These are phyloP conservation scores for Septoria petroselini DNA, from an alignment of 2,329 filamentous ascomycete species.

Conservation along the genomic window DNA sequence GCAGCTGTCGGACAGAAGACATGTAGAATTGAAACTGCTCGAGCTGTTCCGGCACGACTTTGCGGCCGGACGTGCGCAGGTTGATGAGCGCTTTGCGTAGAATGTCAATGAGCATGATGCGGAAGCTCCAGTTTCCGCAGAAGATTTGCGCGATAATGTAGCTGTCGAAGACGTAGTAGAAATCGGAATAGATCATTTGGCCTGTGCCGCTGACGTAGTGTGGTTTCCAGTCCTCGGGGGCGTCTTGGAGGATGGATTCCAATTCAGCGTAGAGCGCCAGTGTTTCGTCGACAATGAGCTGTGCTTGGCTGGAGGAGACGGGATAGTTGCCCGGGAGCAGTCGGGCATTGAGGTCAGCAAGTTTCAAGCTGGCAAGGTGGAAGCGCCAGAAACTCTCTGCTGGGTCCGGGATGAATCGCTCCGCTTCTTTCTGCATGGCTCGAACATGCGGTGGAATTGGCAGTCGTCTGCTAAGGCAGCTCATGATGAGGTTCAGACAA, in stretches of 20 bases:
- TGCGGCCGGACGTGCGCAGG: constrained; percentile 3
- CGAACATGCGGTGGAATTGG: constrained; percentile 19
- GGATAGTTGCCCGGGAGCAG: constrained; percentile 21
- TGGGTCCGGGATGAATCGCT: constrained; percentile 15
- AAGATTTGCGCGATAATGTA: constrained; percentile 20
- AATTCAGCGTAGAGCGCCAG: constrained; percentile 17
- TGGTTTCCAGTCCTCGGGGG: constrained; percentile 17
- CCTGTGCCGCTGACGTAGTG: constrained; percentile 12
- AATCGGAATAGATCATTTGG: constrained; percentile 17
- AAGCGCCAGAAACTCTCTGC: constrained; percentile 20
- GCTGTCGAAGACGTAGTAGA: constrained; percentile 22
- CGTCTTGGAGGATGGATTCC: constrained; percentile 15
- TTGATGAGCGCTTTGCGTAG: constrained; percentile 16
- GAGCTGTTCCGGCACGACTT: constrained; percentile 8
- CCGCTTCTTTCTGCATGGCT: constrained; percentile 15
- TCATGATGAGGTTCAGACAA: constrained; percentile 18
- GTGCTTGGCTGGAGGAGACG: constrained; percentile 4
- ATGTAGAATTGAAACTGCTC: constrained; percentile 13
- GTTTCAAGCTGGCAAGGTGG: constrained; percentile 11
- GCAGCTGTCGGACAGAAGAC: constrained; percentile 11
- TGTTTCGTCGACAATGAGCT: constrained; percentile 11
- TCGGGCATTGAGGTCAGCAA: constrained; percentile 18
- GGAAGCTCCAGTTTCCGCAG: constrained; percentile 17
- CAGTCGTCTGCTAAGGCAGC: constrained; percentile 17
- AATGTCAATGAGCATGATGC: constrained; percentile 20